These are phyloP conservation scores for Aspergillus sp. DNA, from an alignment of 2,329 filamentous ascomycete species.

Conservation along the genomic window DNA sequence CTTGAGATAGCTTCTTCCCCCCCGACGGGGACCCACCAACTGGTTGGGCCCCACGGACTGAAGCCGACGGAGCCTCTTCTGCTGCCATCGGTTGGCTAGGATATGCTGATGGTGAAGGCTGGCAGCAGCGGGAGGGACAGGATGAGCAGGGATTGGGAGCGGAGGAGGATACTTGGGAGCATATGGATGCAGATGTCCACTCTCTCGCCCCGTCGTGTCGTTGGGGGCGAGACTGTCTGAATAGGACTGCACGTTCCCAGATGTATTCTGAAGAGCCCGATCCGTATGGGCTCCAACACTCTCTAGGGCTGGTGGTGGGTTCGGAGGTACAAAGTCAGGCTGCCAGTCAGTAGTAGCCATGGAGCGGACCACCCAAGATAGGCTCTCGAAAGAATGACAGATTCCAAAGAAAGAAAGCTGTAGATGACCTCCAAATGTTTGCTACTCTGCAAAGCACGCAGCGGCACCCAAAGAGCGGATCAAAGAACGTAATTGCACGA, in stretches of 20 bases:
- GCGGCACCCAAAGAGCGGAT: slow-evolving; percentile 30
- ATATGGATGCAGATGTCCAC: slow-evolving; percentile 34
- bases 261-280: slow-evolving; percentile 41
- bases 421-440: slow-evolving; percentile 38
- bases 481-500: slow-evolving; percentile 39
- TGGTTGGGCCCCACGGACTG: slow-evolving; percentile 31
- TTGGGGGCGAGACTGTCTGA: slow-evolving; percentile 31
- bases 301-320: slow-evolving; percentile 36
- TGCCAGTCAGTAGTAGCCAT: slow-evolving; percentile 44
- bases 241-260: slow-evolving; percentile 45
- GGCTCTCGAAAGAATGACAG: slow-evolving; percentile 41
- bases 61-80: slow-evolving; percentile 35
- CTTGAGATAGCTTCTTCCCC: slow-evolving; percentile 36
- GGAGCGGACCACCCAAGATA: slow-evolving; percentile 32
- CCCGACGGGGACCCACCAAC: slow-evolving; percentile 23
- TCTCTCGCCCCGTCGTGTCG: slow-evolving; percentile 27
- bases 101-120: slow-evolving; percentile 28
- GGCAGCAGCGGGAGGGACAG: slow-evolving; percentile 21
- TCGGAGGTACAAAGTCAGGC: slow-evolving; percentile 38
- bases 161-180: slow-evolving; percentile 37
- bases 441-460: slow-evolving; percentile 39
- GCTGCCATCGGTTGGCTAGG: slow-evolving; percentile 31
- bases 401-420: slow-evolving; percentile 36
- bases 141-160: slow-evolving; percentile 24
- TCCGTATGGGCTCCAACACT: slow-evolving; percentile 35